Conservation (phyloP, 495 filamentous ascomycete species). For the Neurospora sp. region DNA sequence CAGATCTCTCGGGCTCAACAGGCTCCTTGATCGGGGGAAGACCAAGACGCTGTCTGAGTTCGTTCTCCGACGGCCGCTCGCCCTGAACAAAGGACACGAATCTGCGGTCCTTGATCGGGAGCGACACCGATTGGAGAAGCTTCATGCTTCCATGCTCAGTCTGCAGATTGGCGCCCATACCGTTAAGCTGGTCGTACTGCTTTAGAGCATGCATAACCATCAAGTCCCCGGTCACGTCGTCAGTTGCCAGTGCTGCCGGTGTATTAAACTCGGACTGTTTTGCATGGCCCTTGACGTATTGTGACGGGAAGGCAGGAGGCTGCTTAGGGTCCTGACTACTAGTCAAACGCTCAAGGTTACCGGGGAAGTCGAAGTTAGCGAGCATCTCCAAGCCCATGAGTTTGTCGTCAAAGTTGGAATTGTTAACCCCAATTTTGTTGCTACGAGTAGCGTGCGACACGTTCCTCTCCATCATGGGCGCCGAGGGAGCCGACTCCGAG, state of each 20-base stretch:
- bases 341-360: conserved; percentile 39
- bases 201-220: conserved; percentile 43
- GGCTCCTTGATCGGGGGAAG: conserved; percentile 24
- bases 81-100: conserved; percentile 33
- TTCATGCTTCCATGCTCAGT: conserved; percentile 32
- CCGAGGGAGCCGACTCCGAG: conserved; percentile 39
- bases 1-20: conserved; percentile 17
- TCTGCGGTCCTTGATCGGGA: conserved; percentile 23
- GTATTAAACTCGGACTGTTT: conserved; percentile 32
- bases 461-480: conserved; percentile 60
- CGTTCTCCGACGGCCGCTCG: conserved; percentile 31
- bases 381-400: conserved; percentile 49
- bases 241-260: conserved; percentile 41
- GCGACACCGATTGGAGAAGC: conserved; percentile 32
- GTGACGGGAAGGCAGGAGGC: conserved; percentile 49
- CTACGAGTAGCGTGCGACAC: conserved; percentile 66
- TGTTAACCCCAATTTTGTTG: conserved; percentile 48
- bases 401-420: conserved; percentile 44
- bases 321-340: conserved; percentile 41
- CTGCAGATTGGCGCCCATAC: conserved; percentile 33
- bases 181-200: conserved; percentile 32
- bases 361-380: conserved; percentile 52
- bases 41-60: conserved; percentile 30
- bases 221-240: conserved; percentile 51
- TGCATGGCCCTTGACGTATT: conserved; percentile 38